Base-by-base conservation (phyloP, 2,329 filamentous ascomycete genomes). In the Pseudogymnoascus verrucosus region DNA sequence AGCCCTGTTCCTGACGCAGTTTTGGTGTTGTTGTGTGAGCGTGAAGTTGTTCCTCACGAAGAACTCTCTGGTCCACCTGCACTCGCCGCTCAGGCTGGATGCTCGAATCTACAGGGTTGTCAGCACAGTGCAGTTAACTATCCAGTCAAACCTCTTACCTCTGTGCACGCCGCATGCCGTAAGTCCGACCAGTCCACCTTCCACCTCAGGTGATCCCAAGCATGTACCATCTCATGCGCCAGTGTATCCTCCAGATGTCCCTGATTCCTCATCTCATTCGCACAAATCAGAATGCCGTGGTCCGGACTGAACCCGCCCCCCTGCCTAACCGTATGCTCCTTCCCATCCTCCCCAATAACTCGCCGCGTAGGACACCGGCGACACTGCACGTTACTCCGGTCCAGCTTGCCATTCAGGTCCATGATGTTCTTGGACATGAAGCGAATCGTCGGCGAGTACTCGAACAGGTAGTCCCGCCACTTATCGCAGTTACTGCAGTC, bases 221-320 rank as follows among this genome's bases (percentile, higher is more conserved):
- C 93, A 75, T 99, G 95, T 62, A 99, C 89, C 91, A 99, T 96
- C 79, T 99, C 95, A 76, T 99, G 95, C 28, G 93, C 88, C 72
- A 99, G 80, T 10, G 93, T 96, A 75, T 99, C 95, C 78, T 99
- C 95, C 69, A 96, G 76, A 74, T 96, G 91, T 34, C 87, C 87
- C 64, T 86, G 80, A 73, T 91, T 87, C 65, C 88, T 81, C 73
- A 98, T 85, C 77, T 95, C 88, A 76, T 99, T 99, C 61, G 95
- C 91, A 77, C 95, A 99, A 21, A 99, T 81, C 72, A 96, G 74
- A 67, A 99, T 97, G 39, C 95, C 95, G 74, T 92, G 89, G 61
- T 89, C 82, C 0, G 92, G 87, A 74, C 89, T 88, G 74, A 98
- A 98, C 0, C 95, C 95, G 26, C 93, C 95, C 36, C 84, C 84